Evolutionary conservation across 441 rosid species (phyloP), one percentile per base, ranked within the genome.

Genomic region (Sinapis alba): DNA sequence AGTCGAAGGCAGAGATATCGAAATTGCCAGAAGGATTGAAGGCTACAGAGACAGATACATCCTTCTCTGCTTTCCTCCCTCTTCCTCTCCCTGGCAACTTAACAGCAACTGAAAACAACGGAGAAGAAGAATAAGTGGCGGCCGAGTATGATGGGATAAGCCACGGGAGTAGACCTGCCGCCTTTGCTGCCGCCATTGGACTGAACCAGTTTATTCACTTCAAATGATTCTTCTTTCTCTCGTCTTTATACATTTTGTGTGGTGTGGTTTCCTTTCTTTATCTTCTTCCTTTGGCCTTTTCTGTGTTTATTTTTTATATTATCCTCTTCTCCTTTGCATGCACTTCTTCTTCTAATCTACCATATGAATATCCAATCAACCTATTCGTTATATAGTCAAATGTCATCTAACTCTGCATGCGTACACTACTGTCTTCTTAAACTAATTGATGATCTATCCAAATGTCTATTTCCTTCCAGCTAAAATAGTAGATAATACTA

Each of bases 1-100:
- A 34, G 2, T 19, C 66, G 0, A 62, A 62, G 66, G 66, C 66
- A 28, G 97, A 83, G 72, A 94, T 81, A 80, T 94, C 92, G 68
- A 84, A 94, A 67, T 87, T 89, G 11, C 97, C 91, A 0, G 94
- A 86, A 47, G 97, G 98, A 62, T 94, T 83, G 90, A 91, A 92
- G 11, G 97, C 79, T 23, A 92, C 92, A 0, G 93, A 86, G 75
- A 78, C 85, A 4, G 89, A 53, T 71, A 88, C 65, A 50, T 78
- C 75, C 23, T 50, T 50, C 56, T 78, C 82, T 51, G 81, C 71
- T 69, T 27, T 73, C 28, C 50, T 80, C 79, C 73, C 71, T 26
- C 19, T 71, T 28, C 67, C 68, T 12, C 24, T 32, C 16, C 68
- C 41, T 6, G 89, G 78, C 65, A 70, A 23, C 81, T 73, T 62